A percentile compares a stretch with the other conserved stretches of the same genome.
Conservation (phyloP, 768 basidiomycete genomes). For the Clavaria fumosa region DNA sequence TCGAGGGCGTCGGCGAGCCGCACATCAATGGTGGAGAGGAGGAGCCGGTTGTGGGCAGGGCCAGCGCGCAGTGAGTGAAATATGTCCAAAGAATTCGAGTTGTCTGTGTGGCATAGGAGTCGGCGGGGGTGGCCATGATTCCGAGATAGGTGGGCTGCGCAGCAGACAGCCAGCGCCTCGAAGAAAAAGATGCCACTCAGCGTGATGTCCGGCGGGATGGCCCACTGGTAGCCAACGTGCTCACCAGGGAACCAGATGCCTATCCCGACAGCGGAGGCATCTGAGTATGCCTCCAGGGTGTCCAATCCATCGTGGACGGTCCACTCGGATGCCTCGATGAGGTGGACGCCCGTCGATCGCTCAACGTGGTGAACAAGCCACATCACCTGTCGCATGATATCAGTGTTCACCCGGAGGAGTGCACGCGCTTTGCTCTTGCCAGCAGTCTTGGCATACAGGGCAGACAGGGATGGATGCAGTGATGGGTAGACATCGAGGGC, state of each 20-base stretch:
- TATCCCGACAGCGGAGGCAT: constrained; percentile 12
- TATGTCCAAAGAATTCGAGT: constrained; percentile 13
- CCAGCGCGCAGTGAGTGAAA: constrained; percentile 9
- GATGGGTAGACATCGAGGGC: constrained; percentile 22
- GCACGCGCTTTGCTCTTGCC: constrained; percentile 11
- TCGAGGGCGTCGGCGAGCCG: constrained; percentile 6
- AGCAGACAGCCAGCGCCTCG: constrained; percentile 15
- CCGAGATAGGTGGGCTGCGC: constrained; percentile 2
- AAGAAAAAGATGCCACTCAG: constrained; percentile 14
- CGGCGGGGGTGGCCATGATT: background rate
- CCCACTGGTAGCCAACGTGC: constrained; percentile 8
- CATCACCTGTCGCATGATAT: constrained; percentile 11
- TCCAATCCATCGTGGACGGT: constrained; percentile 5
- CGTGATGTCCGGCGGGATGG: background rate
- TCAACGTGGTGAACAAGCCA: constrained; percentile 20
- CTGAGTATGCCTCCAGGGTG: constrained; percentile 10
- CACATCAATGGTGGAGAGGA: constrained; percentile 10
- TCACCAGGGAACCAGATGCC: constrained; percentile 12
- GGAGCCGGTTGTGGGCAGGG: constrained; percentile 12
- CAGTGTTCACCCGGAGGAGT: constrained; percentile 14
- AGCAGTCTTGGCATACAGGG: constrained; percentile 19
- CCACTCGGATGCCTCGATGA: constrained; percentile 14
- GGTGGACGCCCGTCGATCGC: constrained; percentile 9
- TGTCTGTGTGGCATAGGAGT: constrained; percentile 15
- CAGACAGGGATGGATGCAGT: constrained; percentile 15